Evolutionary conservation across 2,329 filamentous ascomycete species (phyloP), one percentile per base, ranked within the genome.

Genomic region (Botryotinia narcissicola): DNA sequence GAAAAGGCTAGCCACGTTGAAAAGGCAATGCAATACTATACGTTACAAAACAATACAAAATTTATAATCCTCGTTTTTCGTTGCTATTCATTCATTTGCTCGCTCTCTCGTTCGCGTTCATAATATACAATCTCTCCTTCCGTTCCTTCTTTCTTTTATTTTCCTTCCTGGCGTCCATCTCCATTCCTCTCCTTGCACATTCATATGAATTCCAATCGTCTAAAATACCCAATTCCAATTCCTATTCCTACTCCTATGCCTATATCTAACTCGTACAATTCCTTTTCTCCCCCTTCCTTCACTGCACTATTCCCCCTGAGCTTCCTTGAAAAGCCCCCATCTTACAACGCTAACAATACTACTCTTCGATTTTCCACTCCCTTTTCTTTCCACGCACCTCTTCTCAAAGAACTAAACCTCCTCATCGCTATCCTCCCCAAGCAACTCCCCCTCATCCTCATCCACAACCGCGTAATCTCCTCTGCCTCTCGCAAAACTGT

Each of bases 341-440:
- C 48, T n/a, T 25, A 68, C 54, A 44, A 18, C n/a, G 20, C 29
- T 68, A 42, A 16, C 62, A 14, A 51, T 16, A 16, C 18, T 54
- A 16, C 48, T 5, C 12, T 54, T 54, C 48, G 6, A 16, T 54
- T n/a, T 3, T n/a, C 48, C 25, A 1, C 35, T 3, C 25, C 16
- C 18, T 22, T 29, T 42, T 37, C 44, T 4, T 16, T 12, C 62
- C 18, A 20, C 18, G 12, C 42, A 18, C 18, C 0, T 16, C 14
- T 29, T 4, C 18, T 32, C 37, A 42, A 62, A 61, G 29, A 57
- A 57, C 66, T 72, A 90, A 67, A 91, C 92, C 75, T 98, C 95
- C 80, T 98, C 94, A 77, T 98, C 95, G 77, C 94, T 94, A 74
- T 97, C 95, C 78, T 98, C 95, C 0, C 96, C 96, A 51, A 99